Evolutionary conservation across 108 stramenopile species (phyloP).

Genomic region (Stephanodiscus minutulus): DNA sequence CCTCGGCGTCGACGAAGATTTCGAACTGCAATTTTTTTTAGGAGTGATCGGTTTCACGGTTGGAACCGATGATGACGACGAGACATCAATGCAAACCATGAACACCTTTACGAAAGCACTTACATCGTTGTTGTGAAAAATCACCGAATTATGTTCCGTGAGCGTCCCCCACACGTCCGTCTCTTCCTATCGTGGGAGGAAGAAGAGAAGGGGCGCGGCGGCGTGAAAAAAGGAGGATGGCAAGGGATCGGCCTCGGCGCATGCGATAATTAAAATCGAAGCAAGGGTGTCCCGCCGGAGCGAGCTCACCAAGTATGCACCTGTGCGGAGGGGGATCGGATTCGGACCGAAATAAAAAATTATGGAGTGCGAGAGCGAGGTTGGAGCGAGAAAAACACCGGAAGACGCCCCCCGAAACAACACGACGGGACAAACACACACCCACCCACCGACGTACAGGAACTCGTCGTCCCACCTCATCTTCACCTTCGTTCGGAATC

Average conservation of each 20-base stretch:
- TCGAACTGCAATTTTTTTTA: constrained; percentile 57
- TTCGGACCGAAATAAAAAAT: constrained; percentile 39
- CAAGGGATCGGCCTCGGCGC: too few species aligned
- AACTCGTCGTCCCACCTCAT: constrained; percentile 82
- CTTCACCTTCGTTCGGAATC: constrained; percentile 68
- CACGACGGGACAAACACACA: neutral
- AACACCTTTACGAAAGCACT: constrained; percentile 2
- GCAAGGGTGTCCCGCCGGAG: too few species aligned
- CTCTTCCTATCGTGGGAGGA: constrained; percentile 25
- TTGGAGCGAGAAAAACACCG: neutral
- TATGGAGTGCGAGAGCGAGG: neutral
- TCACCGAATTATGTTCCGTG: constrained; percentile 75
- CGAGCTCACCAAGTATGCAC: constrained; percentile 10
- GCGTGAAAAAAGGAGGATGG: too few species aligned
- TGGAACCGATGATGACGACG: neutral
- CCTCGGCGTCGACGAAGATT: constrained; percentile 83
- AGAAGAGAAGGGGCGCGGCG: neutral
- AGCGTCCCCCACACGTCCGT: constrained; percentile 51
- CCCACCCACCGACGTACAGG: constrained; percentile 71
- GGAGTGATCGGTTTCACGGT: neutral
- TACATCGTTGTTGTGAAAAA: constrained; percentile 72
- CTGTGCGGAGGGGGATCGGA: neutral
- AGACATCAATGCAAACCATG: neutral
- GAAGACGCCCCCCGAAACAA: too few species aligned
- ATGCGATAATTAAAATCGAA: neutral